These are phyloP conservation scores for Botrytis byssoidea DNA, from an alignment of 2,329 filamentous ascomycete species.

Conservation along the genomic window DNA sequence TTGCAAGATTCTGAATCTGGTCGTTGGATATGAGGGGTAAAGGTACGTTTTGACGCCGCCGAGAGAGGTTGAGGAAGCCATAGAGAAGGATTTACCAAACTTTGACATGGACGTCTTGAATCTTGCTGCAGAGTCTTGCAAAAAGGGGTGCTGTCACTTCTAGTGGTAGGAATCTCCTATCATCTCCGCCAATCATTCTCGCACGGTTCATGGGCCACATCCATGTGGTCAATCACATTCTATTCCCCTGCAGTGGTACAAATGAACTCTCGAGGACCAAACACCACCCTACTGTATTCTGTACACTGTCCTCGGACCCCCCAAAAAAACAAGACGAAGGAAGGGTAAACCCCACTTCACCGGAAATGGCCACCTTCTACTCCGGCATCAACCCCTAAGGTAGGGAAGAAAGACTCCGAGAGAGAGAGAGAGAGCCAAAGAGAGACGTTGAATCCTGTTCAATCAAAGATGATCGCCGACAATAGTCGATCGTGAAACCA, in stretches of 20 bases:
- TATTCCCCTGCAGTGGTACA: background rate
- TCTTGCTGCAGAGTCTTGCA: background rate
- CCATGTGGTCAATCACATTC: background rate
- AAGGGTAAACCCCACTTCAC: background rate
- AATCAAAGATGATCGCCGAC: background rate
- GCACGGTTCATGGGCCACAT: background rate
- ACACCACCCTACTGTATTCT: background rate
- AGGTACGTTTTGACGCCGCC: background rate
- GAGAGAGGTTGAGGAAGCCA: background rate
- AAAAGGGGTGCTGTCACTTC: background rate
- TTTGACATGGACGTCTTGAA: background rate
- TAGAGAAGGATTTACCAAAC: background rate
- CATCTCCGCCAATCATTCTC: conserved; percentile 3
- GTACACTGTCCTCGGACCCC: no score
- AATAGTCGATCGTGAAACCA: conserved; percentile 3
- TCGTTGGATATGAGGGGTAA: background rate
- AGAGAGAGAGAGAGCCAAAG: no score
- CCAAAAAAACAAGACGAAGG: background rate
- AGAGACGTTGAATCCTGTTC: no score
- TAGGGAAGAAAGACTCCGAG: background rate
- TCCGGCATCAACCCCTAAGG: background rate
- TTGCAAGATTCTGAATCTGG: background rate
- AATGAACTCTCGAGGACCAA: background rate
- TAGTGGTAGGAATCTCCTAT: background rate
- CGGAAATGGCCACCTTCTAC: background rate